Evolutionary conservation across 495 filamentous ascomycete genomes (phyloP).

Genomic region (Trichoderma asperelloides): DNA sequence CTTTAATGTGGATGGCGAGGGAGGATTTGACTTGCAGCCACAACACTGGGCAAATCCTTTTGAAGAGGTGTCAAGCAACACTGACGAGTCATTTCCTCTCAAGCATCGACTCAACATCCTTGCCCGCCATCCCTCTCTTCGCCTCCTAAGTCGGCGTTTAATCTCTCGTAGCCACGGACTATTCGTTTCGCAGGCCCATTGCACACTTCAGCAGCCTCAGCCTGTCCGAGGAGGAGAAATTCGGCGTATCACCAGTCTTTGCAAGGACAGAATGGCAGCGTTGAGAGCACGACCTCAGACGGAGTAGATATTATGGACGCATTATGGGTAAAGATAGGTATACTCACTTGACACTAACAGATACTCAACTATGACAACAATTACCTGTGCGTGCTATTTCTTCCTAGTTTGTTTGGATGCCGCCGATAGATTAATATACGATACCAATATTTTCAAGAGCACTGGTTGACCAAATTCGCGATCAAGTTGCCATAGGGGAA

Average conservation of each 20-base stretch:
- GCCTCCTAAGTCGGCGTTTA: not conserved
- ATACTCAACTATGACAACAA: not conserved
- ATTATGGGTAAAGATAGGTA: not conserved
- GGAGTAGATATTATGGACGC: not conserved
- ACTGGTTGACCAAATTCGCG: too few species aligned
- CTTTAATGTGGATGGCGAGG: not conserved
- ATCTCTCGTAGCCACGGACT: not conserved
- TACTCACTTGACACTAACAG: not conserved
- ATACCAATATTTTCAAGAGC: too few species aligned
- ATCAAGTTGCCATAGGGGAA: not conserved
- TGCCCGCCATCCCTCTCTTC: not conserved
- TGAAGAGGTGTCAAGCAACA: not conserved
- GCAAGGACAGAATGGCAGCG: not conserved
- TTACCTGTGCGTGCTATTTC: not conserved
- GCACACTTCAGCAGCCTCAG: not conserved
- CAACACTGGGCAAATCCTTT: not conserved
- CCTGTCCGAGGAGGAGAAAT: not conserved
- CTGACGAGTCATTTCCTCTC: not conserved
- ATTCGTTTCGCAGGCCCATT: not conserved
- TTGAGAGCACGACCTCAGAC: not conserved
- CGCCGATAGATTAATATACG: not conserved
- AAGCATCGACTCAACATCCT: not conserved
- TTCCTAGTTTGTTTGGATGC: not conserved
- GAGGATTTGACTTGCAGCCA: not conserved
- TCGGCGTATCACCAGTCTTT: not conserved